phyloP scores from a whole-genome alignment of 805 yeast genomes.

The Cyberlindnera mississippiensis region DNA sequence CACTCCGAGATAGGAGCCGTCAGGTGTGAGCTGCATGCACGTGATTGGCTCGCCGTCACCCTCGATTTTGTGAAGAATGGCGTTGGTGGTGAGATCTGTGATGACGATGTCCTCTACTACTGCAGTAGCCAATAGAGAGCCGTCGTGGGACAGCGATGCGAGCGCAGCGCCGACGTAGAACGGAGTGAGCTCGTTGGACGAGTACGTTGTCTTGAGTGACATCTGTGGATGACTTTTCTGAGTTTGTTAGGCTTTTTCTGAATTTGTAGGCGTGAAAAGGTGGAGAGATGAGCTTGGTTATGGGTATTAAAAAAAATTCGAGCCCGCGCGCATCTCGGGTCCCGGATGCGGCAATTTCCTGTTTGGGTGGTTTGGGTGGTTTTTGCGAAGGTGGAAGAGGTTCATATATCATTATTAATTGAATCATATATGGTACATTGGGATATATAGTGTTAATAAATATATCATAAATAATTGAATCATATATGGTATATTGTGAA shows the following conservation, averaged over 20 bases:
- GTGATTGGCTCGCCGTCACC: slow-evolving; percentile 88
- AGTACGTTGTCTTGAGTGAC: slow-evolving; percentile 29
- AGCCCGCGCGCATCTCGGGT: slow-evolving; percentile 1
- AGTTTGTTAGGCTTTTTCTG: too few species aligned
- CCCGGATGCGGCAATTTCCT: slow-evolving; percentile 1
- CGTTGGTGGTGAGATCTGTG: slow-evolving; percentile 57
- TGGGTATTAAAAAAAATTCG: slow-evolving; percentile 10
- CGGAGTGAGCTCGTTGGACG: slow-evolving; percentile 56
- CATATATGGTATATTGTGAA: too few species aligned
- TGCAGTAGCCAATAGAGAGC: slow-evolving; percentile 70
- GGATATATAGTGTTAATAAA: too few species aligned
- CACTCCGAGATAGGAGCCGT: slow-evolving; percentile 63
- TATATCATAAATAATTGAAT: too few species aligned
- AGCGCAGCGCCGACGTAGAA: slow-evolving; percentile 83
- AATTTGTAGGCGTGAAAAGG: background rate
- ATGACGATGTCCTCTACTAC: slow-evolving; percentile 72
- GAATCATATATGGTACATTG: too few species aligned
- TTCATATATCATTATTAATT: too few species aligned
- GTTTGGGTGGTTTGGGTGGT: background rate
- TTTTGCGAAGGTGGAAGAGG: too few species aligned
- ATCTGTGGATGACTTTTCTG: too few species aligned
- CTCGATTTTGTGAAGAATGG: slow-evolving; percentile 55
- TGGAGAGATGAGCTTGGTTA: slow-evolving; percentile 7
- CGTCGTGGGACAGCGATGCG: slow-evolving; percentile 63
- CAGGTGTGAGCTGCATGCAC: slow-evolving; percentile 70